A percentile compares a stretch with the other conserved stretches of the same genome.
Conservation (phyloP, 352 stramenopile genomes). For the Phytophthora kernoviae region DNA sequence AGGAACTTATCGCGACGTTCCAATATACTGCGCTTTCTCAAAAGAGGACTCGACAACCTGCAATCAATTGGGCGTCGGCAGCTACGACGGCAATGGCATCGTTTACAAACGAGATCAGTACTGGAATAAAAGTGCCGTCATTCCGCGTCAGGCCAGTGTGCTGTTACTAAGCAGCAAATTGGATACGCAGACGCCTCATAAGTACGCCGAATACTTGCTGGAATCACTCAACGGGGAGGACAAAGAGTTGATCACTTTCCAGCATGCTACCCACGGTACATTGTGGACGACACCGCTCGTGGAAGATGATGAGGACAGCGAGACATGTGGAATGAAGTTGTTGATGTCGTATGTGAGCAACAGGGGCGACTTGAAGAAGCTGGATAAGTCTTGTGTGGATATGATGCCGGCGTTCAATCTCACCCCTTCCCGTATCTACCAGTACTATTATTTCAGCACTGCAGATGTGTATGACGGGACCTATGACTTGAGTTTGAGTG, state of each 20-base stretch:
- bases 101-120: slow-evolving; percentile 55
- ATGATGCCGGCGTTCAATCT: slow-evolving; percentile 41
- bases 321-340: slow-evolving; percentile 54
- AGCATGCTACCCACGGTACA: slow-evolving; percentile 42
- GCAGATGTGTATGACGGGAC: slow-evolving; percentile 43
- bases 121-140: slow-evolving; percentile 48
- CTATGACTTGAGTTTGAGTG: slow-evolving; percentile 30
- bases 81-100: slow-evolving; percentile 23
- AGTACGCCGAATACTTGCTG: slow-evolving; percentile 49
- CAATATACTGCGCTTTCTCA: slow-evolving; percentile 59
- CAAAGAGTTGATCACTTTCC: slow-evolving; percentile 58
- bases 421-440: slow-evolving; percentile 15
- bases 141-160: slow-evolving; percentile 44
- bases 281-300: slow-evolving; percentile 38
- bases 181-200: slow-evolving; percentile 55
- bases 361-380: slow-evolving; percentile 30
- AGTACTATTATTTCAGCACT: slow-evolving; percentile 42
- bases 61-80: slow-evolving; percentile 8
- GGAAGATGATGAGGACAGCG: slow-evolving; percentile 10
- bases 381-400: slow-evolving; percentile 56
- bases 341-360: slow-evolving; percentile 46
- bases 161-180: slow-evolving; percentile 55
- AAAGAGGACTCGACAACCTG: slow-evolving; percentile 47
- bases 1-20: slow-evolving; percentile 23
- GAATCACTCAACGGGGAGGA: slow-evolving; percentile 32